Percentiles rank a stretch among this genome's conserved stretches.
phyloP scores from a whole-genome alignment of 768 basidiomycete species.

The Tricholoma saponaceum region DNA sequence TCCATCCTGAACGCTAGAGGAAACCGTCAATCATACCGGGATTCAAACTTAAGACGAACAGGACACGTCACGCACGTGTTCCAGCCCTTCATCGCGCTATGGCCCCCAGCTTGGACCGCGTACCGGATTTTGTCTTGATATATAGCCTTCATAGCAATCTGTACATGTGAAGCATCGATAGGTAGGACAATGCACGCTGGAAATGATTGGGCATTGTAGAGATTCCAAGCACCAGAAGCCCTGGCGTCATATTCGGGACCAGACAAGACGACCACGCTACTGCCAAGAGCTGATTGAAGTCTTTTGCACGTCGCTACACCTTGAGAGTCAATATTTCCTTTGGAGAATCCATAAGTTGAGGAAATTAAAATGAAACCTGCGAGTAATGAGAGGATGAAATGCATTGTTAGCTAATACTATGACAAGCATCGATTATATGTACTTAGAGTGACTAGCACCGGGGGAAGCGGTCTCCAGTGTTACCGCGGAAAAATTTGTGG shows the following conservation, averaged over 20 bases:
- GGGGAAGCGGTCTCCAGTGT: no score
- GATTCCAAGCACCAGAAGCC: constrained; percentile 22
- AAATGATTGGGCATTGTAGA: constrained; percentile 26
- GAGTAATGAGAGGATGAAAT: not conserved
- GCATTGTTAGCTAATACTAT: not conserved
- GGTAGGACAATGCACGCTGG: constrained; percentile 38
- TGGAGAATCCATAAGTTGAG: no score
- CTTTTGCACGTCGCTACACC: not conserved
- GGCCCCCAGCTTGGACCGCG: constrained; percentile 39
- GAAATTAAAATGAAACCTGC: not conserved
- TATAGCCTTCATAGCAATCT: constrained; percentile 33
- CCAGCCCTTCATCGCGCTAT: constrained; percentile 40
- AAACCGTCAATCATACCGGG: no score
- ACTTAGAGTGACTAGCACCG: no score
- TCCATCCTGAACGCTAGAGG: constrained; percentile 29
- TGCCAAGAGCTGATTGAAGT: not conserved
- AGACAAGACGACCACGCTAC: not conserved
- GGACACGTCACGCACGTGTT: constrained; percentile 30
- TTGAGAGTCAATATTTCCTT: not conserved
- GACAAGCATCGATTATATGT: no score
- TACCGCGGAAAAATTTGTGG: no score
- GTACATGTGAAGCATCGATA: constrained; percentile 26
- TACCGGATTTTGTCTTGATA: constrained; percentile 30
- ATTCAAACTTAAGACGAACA: no score
- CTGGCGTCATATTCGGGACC: not conserved